phyloP scores from a whole-genome alignment of 2,329 filamentous ascomycete genomes.

The Orbilia blumenaviensis region DNA sequence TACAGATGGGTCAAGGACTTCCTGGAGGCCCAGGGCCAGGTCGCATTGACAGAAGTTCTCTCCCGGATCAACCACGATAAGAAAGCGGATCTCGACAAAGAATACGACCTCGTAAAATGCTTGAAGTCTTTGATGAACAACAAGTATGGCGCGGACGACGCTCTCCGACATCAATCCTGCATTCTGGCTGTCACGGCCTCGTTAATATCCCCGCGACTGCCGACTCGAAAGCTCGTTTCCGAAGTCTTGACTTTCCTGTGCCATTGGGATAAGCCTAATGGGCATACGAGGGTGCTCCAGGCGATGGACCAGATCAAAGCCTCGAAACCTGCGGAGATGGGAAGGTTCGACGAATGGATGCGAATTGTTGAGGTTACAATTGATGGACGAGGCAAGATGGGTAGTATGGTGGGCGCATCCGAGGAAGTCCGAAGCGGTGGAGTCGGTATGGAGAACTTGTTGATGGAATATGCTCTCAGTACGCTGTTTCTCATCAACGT shows the following conservation, averaged over 20 bases:
- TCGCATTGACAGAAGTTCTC: constrained; percentile 92
- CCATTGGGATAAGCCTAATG: constrained; percentile 88
- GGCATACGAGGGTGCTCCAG: constrained; percentile 91
- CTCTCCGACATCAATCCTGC: constrained; percentile 86
- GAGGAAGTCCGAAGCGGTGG: constrained; percentile 95
- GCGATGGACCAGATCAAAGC: constrained; percentile 88
- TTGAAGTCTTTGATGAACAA: constrained; percentile 98
- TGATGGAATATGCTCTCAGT: constrained; percentile 98
- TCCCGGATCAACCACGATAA: constrained; percentile 86
- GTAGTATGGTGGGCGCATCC: constrained; percentile 93
- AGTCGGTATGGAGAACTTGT: constrained; percentile 96
- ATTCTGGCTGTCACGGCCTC: constrained; percentile 87
- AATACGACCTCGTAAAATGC: constrained; percentile 98
- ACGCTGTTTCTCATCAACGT: constrained; percentile 95
- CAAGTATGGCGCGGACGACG: constrained; percentile 97
- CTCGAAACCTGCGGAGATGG: constrained; percentile 84
- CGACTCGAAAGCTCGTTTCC: constrained; percentile 91
- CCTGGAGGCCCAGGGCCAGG: constrained; percentile 95
- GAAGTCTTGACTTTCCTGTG: constrained; percentile 96
- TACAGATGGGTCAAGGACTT: constrained; percentile 91
- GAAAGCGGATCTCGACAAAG: constrained; percentile 80
- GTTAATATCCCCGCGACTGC: constrained; percentile 85
- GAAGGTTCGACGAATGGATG: constrained; percentile 98
- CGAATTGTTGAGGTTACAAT: constrained; percentile 96
- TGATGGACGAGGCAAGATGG: constrained; percentile 98